Percentiles rank a stretch among this genome's conserved stretches.
These are phyloP conservation scores for Paramecium sexaurelia DNA, from an alignment of 73 alveolate genomes.

Conservation along the genomic window DNA sequence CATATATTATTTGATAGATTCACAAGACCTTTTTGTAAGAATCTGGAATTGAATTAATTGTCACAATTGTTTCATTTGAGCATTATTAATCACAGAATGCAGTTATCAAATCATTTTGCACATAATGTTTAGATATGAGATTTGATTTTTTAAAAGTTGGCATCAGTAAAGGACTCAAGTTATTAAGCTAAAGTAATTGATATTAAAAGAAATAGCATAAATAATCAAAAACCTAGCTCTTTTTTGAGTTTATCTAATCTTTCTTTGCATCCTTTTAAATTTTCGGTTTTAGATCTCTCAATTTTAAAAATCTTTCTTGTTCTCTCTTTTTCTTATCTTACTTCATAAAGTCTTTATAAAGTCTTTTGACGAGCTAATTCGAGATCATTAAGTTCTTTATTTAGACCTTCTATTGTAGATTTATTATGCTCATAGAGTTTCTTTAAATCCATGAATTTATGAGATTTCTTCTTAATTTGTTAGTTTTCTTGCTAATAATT, in stretches of 20 bases:
- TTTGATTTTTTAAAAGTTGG: neutral
- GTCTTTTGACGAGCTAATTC: neutral
- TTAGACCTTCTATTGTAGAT: neutral
- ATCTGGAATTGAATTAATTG: too few species aligned
- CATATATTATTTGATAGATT: too few species aligned
- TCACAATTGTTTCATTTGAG: too few species aligned
- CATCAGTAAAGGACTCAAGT: neutral
- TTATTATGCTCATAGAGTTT: neutral
- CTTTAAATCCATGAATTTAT: neutral
- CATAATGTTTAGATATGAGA: neutral
- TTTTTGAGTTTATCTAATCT: neutral
- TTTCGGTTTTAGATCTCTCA: neutral
- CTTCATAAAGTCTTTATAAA: neutral
- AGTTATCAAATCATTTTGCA: too few species aligned
- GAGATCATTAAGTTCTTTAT: neutral
- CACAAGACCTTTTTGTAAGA: too few species aligned
- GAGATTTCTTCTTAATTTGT: neutral
- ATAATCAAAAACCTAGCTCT: neutral
- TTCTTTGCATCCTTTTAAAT: neutral
- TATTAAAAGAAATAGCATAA: neutral
- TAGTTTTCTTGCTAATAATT: neutral
- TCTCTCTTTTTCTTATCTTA: neutral
- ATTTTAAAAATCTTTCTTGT: neutral
- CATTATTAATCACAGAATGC: too few species aligned
- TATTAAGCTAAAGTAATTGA: neutral